A percentile compares a stretch with the other conserved stretches of the same genome.
Evolutionary conservation across 2,329 filamentous ascomycete genomes (phyloP).

Genomic region (Calonectria pseudoturangicola): DNA sequence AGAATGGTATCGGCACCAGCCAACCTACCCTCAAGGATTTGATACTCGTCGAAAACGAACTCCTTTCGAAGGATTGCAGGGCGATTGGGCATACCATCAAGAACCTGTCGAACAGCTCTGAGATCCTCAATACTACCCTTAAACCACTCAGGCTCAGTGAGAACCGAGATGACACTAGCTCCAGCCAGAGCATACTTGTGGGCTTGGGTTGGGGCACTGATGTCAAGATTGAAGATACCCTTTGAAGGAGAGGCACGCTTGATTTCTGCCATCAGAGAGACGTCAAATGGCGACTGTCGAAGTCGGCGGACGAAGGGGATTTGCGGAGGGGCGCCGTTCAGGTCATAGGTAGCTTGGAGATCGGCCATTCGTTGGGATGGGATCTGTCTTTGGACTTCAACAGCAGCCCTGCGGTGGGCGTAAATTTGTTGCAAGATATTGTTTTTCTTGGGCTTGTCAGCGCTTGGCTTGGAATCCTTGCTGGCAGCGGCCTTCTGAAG

Average conservation of each 20-base stretch:
- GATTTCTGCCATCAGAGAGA: slow-evolving; percentile 98
- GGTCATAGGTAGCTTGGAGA: slow-evolving; percentile 88
- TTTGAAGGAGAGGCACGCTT: slow-evolving; percentile 98
- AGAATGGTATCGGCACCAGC: slow-evolving; percentile 96
- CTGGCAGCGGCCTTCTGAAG: slow-evolving; percentile 66
- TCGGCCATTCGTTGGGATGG: slow-evolving; percentile 90
- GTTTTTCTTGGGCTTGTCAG: slow-evolving; percentile 74
- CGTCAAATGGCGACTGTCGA: slow-evolving; percentile 86
- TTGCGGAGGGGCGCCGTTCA: slow-evolving; percentile 89
- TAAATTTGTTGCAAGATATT: slow-evolving; percentile 97
- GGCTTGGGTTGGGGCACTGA: slow-evolving; percentile 92
- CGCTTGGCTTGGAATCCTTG: slow-evolving; percentile 52
- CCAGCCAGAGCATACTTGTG: slow-evolving; percentile 94
- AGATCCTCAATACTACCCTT: slow-evolving; percentile 98
- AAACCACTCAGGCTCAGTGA: slow-evolving; percentile 99
- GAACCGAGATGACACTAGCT: slow-evolving; percentile 97
- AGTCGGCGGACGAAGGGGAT: slow-evolving; percentile 87
- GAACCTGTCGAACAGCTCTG: slow-evolving; percentile 87
- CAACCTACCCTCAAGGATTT: slow-evolving; percentile 94
- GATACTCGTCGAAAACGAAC: slow-evolving; percentile 98
- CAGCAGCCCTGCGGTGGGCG: slow-evolving; percentile 82
- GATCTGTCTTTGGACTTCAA: slow-evolving; percentile 87
- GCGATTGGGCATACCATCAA: slow-evolving; percentile 93
- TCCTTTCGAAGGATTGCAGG: slow-evolving; percentile 96
- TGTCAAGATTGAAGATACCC: slow-evolving; percentile 90